Conservation (phyloP, 345 rosid species). For the Salix dunnii region DNA sequence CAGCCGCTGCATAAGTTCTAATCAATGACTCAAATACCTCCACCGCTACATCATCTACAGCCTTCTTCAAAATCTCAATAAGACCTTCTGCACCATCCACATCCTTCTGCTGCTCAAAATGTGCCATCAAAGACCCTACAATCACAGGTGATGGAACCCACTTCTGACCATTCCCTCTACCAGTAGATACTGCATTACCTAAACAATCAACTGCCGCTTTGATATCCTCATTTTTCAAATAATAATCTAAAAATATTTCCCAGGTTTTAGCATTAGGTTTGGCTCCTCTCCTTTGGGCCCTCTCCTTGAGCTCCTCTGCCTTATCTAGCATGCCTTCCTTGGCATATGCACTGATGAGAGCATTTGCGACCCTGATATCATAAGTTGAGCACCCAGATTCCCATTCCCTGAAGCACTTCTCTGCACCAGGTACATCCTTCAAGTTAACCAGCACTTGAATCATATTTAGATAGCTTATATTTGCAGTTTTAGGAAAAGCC, state of each 20-base stretch:
- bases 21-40: constrained; percentile 74
- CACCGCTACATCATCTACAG: constrained; percentile 47
- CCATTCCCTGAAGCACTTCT: constrained; percentile 88
- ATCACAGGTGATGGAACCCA: constrained; percentile 74
- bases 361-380: constrained; percentile 74
- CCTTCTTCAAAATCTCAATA: constrained; percentile 69
- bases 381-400: constrained; percentile 59
- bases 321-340: constrained; percentile 53
- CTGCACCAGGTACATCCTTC: constrained; percentile 90
- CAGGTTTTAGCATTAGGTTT: constrained; percentile 80
- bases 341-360: constrained; percentile 61
- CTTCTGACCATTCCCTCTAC: constrained; percentile 65
- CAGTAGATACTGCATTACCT: constrained; percentile 57
- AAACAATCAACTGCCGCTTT: constrained; percentile 59
- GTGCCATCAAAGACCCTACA: constrained; percentile 50
- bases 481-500: constrained; percentile 68
- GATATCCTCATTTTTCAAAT: constrained; percentile 50
- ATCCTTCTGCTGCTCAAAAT: constrained; percentile 66
- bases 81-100: constrained; percentile 82
- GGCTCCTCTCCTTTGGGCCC: constrained; percentile 61
- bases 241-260: constrained; percentile 68
- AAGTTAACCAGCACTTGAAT: constrained; percentile 76
- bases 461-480: constrained; percentile 85
- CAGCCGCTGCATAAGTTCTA: constrained; percentile 83
- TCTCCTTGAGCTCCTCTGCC: constrained; percentile 68